Base-by-base conservation (phyloP, 2,329 filamentous ascomycete species). In the Lasiodiplodia hormozganensis region DNA sequence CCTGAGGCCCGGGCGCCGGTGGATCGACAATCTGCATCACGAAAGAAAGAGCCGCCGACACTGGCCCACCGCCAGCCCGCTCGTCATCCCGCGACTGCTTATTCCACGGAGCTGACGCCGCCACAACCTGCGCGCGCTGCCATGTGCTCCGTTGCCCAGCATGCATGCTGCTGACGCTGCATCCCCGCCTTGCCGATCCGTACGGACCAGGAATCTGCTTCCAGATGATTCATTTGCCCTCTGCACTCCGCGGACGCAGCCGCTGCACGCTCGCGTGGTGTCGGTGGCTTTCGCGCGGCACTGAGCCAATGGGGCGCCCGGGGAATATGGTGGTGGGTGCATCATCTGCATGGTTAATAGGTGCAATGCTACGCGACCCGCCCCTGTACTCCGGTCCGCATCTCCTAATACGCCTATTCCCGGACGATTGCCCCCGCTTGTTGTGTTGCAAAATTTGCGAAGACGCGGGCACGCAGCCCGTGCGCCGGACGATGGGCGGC, bases 111-210 rank as follows among this genome's bases (percentile, higher is more conserved):
- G 60, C 60, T 64, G 60, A 40, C 47, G 58, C 58, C 58, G 58
- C 47, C 3, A 36, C 18, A 7, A 14, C 25, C 16, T 34, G 43
- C 60, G 23, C 43, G 28, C 25, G 43, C 43, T 28, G 38, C 60
- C 60, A 62, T 49, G 40, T 62, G 60, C 40, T 16, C 25, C 18
- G 7, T 21, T 47, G 57, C 36, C 23, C 14, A 14, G 2, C 12
- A 10, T 62, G 58, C 58, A 62, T 6, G 25, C 25, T 43, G 60
- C 60, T 62, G 60, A 62, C 60, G 51, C 57, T 21, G 57, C 40
- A 49, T 28, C 28, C 14, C 16, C 52, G 12, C 43, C 21, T 49
- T 7, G 47, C 60, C 25, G 40, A 28, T 12, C 25, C 28, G 58
- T 51, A 25, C 58, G 28, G 49, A 25, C 58, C 31, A 34, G 31